Base-by-base conservation (phyloP, 768 basidiomycete genomes). In the Exsudoporus frostii region DNA sequence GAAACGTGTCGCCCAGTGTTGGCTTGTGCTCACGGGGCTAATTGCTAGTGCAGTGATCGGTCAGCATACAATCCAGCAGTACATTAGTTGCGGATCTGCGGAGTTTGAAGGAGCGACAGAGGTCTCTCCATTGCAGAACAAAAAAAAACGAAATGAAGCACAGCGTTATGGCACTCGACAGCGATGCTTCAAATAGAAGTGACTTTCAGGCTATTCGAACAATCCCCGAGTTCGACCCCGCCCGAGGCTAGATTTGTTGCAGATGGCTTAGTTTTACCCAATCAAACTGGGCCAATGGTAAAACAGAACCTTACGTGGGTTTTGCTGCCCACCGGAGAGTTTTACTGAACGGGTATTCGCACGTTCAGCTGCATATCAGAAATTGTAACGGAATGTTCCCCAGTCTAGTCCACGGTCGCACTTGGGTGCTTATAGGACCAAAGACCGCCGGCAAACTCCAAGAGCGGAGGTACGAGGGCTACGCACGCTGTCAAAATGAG, bases 401-500 rank as follows among this genome's bases (percentile, higher is more conserved):
- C 51, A 57, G 53, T 33, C 40, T 50, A 5, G 33, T 45, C 54
- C 52, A 45, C 39, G 38, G 56, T 45, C 43, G 24, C 47, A 57
- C 51, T 45, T 29, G n/a, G 15, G 25, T 38, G 47, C 25, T 27
- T 49, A 54, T 46, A 42, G 47, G 38, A 27, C 43, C 24, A 33
- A 50, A 53, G 48, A 22, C 42, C 24, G 41, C 45, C 51, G 56
- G 54, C 42, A 54, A 57, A 54, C 19, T 57, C 52, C 57, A 58
- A 51, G 38, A 20, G 53, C 58, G 57, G 55, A 45, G 29, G 47
- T 62, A 59, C 39, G 41, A 52, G 14, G 33, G 19, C 3, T 56
- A 45, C 55, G 53, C 56, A 65, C 66, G 61, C 61, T 70, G 64
- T 68, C 56, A 65, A 46, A 59, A 11, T 37, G 14, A 33, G 41